These are phyloP conservation scores for Deakozyma indianensis DNA, from an alignment of 805 yeast species.

Conservation along the genomic window DNA sequence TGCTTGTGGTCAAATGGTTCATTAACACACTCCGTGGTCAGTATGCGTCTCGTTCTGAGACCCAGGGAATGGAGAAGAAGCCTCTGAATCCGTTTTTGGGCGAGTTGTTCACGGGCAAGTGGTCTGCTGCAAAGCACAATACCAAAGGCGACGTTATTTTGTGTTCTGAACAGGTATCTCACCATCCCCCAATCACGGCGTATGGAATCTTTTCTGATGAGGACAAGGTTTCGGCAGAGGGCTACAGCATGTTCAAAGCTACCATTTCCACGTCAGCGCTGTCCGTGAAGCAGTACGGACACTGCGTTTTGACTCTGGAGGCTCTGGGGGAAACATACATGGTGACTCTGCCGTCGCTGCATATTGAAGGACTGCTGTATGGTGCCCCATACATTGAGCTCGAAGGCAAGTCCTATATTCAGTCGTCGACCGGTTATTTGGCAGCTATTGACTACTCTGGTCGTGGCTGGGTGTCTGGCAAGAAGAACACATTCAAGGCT, in stretches of 20 bases:
- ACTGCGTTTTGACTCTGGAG: constrained; percentile 44
- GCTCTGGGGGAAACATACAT: constrained; percentile 54
- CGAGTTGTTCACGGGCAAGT: constrained; percentile 82
- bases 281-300: constrained; percentile 89
- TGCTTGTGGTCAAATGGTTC: constrained; percentile 84
- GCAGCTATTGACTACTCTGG: constrained; percentile 73
- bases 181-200: constrained; percentile 97
- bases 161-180: constrained; percentile 86
- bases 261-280: constrained; percentile 60
- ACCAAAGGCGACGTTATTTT: constrained; percentile 63
- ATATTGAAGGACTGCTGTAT: constrained; percentile 81
- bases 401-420: constrained; percentile 78
- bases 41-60: constrained; percentile 83
- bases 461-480: constrained; percentile 89
- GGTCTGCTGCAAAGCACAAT: constrained; percentile 43
- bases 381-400: constrained; percentile 93
- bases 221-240: constrained; percentile 58
- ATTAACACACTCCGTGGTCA: constrained; percentile 84
- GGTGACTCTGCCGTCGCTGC: constrained; percentile 85
- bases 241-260: constrained; percentile 82
- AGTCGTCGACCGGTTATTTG: constrained; percentile 62
- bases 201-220: constrained; percentile 67
- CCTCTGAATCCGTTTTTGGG: constrained; percentile 95
- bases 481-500: constrained; percentile 85
- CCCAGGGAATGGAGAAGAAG: constrained; percentile 91